phyloP scores from a whole-genome alignment of 148 eudicot genomes.

The Dianthus caryophyllus region DNA sequence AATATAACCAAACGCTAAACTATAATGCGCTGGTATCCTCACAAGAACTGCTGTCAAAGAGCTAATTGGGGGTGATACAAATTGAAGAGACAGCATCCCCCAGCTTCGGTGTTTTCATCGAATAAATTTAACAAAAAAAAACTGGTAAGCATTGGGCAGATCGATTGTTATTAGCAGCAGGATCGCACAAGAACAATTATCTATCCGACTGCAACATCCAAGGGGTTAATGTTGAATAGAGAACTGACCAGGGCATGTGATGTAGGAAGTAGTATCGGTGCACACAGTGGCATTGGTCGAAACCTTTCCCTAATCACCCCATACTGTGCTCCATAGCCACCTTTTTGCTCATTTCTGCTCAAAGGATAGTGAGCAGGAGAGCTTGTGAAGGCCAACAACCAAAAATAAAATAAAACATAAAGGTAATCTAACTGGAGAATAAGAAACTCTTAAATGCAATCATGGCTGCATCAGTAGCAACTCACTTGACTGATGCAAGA shows the following conservation, averaged over 20 bases:
- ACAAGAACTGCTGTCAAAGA: background rate
- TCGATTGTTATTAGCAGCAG: background rate
- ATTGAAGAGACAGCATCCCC: background rate
- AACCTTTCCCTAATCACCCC: conserved; percentile 76
- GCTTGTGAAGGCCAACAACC: background rate
- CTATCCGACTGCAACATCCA: background rate
- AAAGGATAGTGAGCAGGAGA: conserved; percentile 11
- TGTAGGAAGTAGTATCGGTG: conserved; percentile 87
- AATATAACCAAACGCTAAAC: background rate
- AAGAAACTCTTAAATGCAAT: background rate
- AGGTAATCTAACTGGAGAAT: background rate
- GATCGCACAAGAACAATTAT: conserved; percentile 12
- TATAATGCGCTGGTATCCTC: background rate
- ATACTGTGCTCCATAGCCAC: conserved; percentile 40
- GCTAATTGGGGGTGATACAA: background rate
- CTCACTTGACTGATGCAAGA: conserved; percentile 1
- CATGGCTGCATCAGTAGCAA: background rate
- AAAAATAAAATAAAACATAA: no score
- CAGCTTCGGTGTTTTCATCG: background rate
- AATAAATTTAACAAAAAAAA: background rate
- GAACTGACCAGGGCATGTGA: conserved; percentile 85
- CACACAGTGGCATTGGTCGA: conserved; percentile 90
- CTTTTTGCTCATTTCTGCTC: conserved; percentile 71
- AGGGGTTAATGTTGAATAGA: background rate
- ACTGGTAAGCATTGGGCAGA: background rate